Percentiles rank a stretch among this genome's conserved stretches.
These are phyloP conservation scores for Bauhinia variegata DNA, from an alignment of 306 rosid species.

Conservation along the genomic window DNA sequence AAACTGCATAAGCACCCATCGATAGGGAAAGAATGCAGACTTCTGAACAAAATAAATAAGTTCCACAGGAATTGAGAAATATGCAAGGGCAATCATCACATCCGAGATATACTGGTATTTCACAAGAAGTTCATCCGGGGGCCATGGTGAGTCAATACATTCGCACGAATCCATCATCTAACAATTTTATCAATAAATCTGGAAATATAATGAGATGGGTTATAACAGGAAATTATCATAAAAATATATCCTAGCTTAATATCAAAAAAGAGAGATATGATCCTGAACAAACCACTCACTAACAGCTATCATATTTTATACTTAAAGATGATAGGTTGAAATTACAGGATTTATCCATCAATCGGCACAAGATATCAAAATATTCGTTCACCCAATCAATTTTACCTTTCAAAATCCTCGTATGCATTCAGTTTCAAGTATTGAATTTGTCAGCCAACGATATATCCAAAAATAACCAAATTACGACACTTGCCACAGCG, in stretches of 20 bases:
- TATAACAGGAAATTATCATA: conserved; percentile 10
- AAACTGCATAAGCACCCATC: conserved; percentile 99
- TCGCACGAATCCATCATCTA: conserved; percentile 79
- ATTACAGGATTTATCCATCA: neutral
- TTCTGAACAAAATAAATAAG: conserved; percentile 88
- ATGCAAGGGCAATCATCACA: conserved; percentile 78
- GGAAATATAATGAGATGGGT: conserved; percentile 30
- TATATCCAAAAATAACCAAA: neutral
- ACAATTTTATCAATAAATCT: conserved; percentile 43
- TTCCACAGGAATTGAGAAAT: conserved; percentile 94
- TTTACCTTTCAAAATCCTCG: neutral
- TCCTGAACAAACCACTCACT: conserved; percentile 19
- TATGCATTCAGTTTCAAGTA: neutral
- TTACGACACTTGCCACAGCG: neutral
- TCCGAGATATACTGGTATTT: conserved; percentile 95
- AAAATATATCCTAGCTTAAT: neutral
- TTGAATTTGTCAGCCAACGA: neutral
- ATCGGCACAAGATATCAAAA: no score
- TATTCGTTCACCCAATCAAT: no score
- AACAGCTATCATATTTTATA: neutral
- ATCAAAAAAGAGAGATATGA: no score
- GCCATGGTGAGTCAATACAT: conserved; percentile 79
- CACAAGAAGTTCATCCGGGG: conserved; percentile 86
- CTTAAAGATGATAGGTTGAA: neutral
- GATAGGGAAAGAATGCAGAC: conserved; percentile 84